Percentiles rank a stretch among this genome's conserved stretches.
Conservation (phyloP, 352 stramenopile species). For the Peronospora tabacina region DNA sequence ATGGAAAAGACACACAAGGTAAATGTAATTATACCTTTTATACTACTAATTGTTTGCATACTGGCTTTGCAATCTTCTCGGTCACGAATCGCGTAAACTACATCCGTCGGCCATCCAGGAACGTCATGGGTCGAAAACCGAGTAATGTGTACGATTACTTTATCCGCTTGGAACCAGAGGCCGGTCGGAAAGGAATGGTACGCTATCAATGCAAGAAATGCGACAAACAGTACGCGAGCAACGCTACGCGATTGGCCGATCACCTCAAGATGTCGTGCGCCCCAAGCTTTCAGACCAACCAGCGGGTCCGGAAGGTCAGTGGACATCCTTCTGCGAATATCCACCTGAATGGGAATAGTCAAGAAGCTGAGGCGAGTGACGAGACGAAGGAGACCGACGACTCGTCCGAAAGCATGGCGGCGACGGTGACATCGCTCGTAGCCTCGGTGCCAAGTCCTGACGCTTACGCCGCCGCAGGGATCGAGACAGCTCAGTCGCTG, state of each 20-base stretch:
- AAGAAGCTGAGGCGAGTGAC: slow-evolving; percentile 4
- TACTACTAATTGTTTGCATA: background rate
- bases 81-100: slow-evolving; percentile 11
- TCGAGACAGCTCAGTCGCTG: slow-evolving; percentile 16
- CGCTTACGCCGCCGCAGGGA: slow-evolving; percentile 3
- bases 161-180: slow-evolving; percentile 51
- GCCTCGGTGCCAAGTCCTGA: slow-evolving; percentile 18
- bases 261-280: slow-evolving; percentile 69
- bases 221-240: slow-evolving; percentile 81
- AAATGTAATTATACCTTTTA: background rate
- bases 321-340: background rate
- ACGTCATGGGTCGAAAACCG: slow-evolving; percentile 58
- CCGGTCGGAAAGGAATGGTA: slow-evolving; percentile 61
- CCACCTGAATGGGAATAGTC: background rate
- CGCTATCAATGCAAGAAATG: slow-evolving; percentile 86
- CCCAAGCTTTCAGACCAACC: slow-evolving; percentile 76
- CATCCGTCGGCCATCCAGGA: background rate
- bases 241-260: slow-evolving; percentile 72
- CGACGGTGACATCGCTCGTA: slow-evolving; percentile 19
- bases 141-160: slow-evolving; percentile 87
- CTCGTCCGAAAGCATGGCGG: slow-evolving; percentile 5
- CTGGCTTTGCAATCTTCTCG: slow-evolving; percentile 6
- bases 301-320: slow-evolving; percentile 25
- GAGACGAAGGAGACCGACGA: slow-evolving; percentile 2
- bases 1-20: background rate